A percentile compares a stretch with the other conserved stretches of the same genome.
Evolutionary conservation across 495 filamentous ascomycete species (phyloP).

Genomic region (Lasiosphaeria hispida): DNA sequence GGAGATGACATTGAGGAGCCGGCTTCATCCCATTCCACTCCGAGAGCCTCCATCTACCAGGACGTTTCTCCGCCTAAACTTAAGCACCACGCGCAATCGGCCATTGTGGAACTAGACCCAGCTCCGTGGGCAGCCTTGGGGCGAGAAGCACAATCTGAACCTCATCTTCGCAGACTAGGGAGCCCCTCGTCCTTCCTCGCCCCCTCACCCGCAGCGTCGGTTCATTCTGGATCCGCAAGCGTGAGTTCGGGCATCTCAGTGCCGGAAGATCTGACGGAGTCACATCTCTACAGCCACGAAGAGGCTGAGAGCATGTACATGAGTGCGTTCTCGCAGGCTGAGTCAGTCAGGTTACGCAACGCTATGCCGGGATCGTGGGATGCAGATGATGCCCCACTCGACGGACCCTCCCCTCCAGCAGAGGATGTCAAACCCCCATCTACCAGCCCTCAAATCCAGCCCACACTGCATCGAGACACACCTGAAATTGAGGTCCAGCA

Average conservation of each 20-base stretch:
- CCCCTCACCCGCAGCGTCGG: constrained; percentile 20
- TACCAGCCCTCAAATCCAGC: background rate
- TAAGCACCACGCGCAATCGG: constrained; percentile 34
- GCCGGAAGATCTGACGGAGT: constrained; percentile 59
- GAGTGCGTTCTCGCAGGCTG: constrained; percentile 51
- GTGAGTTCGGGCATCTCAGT: constrained; percentile 15
- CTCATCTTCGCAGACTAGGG: constrained; percentile 27
- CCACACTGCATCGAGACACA: background rate
- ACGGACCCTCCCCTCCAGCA: constrained; percentile 4
- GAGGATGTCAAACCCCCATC: background rate
- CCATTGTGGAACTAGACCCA: constrained; percentile 25
- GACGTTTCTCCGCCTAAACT: constrained; percentile 14
- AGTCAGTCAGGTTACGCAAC: constrained; percentile 39
- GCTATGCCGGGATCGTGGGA: constrained; percentile 63
- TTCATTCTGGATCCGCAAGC: constrained; percentile 27
- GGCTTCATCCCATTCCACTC: constrained; percentile 44
- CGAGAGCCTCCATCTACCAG: constrained; percentile 40
- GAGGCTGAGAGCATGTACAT: constrained; percentile 98
- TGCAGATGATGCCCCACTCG: constrained; percentile 22
- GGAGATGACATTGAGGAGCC: constrained; percentile 19
- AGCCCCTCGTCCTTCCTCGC: constrained; percentile 13
- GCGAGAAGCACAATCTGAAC: constrained; percentile 39
- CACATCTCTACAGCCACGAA: constrained; percentile 81
- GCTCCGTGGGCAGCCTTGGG: constrained; percentile 30
- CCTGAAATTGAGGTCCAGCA: background rate